Conservation (phyloP, 2,329 filamentous ascomycete genomes). For the Periconia sp. region DNA sequence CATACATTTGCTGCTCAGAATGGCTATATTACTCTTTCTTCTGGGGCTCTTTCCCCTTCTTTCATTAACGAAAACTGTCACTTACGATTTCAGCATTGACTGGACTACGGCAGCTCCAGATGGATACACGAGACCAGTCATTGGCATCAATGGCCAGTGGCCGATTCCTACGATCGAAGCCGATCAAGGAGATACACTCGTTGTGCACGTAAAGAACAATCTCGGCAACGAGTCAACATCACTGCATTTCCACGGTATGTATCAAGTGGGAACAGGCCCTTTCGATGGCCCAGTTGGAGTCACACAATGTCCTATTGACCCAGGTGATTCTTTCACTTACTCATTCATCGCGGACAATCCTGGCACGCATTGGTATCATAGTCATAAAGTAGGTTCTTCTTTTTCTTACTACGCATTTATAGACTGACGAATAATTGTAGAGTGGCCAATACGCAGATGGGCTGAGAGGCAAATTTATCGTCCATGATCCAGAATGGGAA, state of each 20-base stretch:
- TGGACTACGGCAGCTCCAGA: conserved; percentile 4
- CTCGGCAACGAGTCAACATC: conserved; percentile 64
- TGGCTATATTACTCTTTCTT: neutral
- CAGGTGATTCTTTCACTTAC: conserved; percentile 34
- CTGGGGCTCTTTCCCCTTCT: neutral
- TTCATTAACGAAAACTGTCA: neutral
- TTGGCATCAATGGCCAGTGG: conserved; percentile 73
- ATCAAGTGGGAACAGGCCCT: conserved; percentile 47
- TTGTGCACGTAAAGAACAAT: conserved; percentile 68
- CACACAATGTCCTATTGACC: conserved; percentile 42
- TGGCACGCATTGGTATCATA: conserved; percentile 42
- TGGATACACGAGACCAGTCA: conserved; percentile 42
- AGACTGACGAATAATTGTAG: neutral
- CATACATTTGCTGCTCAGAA: neutral
- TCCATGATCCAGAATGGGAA: conserved; percentile 59
- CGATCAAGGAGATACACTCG: conserved; percentile 69
- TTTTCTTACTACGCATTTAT: neutral
- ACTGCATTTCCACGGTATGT: conserved; percentile 76
- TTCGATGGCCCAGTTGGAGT: conserved; percentile 56
- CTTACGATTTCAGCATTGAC: neutral
- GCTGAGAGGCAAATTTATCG: conserved; percentile 64
- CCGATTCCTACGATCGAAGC: conserved; percentile 71
- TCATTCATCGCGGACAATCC: conserved; percentile 51
- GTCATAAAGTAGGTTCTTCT: neutral
- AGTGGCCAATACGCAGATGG: conserved; percentile 65